These are phyloP conservation scores for Auriculariales sp. DNA, from an alignment of 768 basidiomycete species.

Conservation along the genomic window DNA sequence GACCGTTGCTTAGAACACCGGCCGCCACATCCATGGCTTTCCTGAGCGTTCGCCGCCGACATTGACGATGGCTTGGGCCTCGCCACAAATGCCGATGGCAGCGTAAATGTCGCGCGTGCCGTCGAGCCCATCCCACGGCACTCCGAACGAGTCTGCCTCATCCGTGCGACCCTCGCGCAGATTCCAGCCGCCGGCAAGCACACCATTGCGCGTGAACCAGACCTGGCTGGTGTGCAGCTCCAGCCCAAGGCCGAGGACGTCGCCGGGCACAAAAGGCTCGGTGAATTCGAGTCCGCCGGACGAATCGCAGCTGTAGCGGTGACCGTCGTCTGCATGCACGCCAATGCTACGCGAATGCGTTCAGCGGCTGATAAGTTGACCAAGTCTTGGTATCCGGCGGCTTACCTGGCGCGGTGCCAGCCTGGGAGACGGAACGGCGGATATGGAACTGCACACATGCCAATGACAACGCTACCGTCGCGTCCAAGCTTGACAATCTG, in stretches of 20 bases:
- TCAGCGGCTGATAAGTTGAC: too few relatives aligned
- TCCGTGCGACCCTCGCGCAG: not conserved
- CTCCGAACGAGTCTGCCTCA: not conserved
- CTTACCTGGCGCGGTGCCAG: conserved; percentile 47
- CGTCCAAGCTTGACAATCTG: not conserved
- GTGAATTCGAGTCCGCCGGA: conserved; percentile 96
- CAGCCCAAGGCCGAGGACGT: conserved; percentile 91
- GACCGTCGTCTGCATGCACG: conserved; percentile 1
- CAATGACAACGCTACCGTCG: not conserved
- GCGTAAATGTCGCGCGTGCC: not conserved
- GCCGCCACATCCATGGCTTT: not conserved
- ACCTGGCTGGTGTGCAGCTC: conserved; percentile 91
- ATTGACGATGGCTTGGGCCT: not conserved
- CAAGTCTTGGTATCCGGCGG: conserved; percentile 91
- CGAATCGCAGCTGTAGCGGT: conserved; percentile 28
- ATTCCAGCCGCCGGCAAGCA: not conserved
- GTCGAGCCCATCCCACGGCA: not conserved
- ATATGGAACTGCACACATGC: conserved; percentile 37
- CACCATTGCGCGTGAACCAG: conserved; percentile 93
- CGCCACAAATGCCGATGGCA: not conserved
- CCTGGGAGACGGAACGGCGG: conserved; percentile 90
- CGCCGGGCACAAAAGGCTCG: conserved; percentile 89
- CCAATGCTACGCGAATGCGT: too few relatives aligned
- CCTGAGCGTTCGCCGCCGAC: not conserved
- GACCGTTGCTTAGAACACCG: not conserved